Percentiles rank a stretch among this genome's conserved stretches.
Conservation (phyloP, 2,329 filamentous ascomycete species). For the Phialocephala subalpina region DNA sequence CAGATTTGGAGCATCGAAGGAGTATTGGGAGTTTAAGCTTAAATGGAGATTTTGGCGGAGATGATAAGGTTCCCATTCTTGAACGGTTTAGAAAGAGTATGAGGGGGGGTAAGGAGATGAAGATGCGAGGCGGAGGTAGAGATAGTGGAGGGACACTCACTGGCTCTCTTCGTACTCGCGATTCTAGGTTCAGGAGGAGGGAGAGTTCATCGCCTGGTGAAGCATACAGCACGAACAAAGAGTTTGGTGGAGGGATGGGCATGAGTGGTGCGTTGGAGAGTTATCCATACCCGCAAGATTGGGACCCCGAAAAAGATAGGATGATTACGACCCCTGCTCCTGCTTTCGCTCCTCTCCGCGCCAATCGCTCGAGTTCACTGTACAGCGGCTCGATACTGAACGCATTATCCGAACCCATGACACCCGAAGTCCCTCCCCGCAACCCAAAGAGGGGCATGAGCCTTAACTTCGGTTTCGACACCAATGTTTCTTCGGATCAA, state of each 20-base stretch:
- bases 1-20: neutral
- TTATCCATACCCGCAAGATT: neutral
- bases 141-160: neutral
- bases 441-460: neutral
- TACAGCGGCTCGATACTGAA: slow-evolving; percentile 7
- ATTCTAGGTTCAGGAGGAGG: too few relatives aligned
- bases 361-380: slow-evolving; percentile 10
- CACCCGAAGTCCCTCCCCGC: neutral
- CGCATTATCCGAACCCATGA: neutral
- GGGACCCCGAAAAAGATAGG: neutral
- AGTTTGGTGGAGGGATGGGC: neutral
- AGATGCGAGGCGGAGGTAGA: too few relatives aligned
- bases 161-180: neutral
- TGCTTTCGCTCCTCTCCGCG: slow-evolving; percentile 7
- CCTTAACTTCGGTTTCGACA: neutral
- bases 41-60: neutral
- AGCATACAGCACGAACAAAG: too few relatives aligned
- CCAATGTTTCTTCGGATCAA: too few relatives aligned
- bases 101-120: too few relatives aligned
- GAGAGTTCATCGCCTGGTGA: too few relatives aligned
- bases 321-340: neutral
- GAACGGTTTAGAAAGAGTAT: too few relatives aligned
- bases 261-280: neutral
- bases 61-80: neutral
- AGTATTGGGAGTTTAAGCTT: neutral